Evolutionary conservation across 192 early-diverging fungal genomes (phyloP).

Genomic region (Allomyces macrogynus): DNA sequence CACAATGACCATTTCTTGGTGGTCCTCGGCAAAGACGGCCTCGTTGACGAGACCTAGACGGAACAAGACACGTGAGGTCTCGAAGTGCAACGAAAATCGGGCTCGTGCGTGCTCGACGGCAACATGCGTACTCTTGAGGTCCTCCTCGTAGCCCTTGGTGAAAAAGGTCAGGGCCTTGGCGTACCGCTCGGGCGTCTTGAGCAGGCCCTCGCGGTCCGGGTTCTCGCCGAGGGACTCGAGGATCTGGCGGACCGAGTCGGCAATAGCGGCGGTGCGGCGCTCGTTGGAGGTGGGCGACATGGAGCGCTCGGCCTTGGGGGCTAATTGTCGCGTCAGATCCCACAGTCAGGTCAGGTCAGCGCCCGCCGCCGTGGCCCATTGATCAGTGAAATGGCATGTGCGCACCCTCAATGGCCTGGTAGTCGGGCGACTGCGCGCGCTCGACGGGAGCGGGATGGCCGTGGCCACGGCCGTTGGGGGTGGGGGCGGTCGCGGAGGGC

Average conservation of each 20-base stretch:
- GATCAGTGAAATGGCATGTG: background rate
- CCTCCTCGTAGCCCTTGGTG: constrained; percentile 95
- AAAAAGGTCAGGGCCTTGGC: constrained; percentile 96
- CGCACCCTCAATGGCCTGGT: background rate
- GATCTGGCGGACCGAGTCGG: constrained; percentile 67
- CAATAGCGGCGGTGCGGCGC: constrained; percentile 51
- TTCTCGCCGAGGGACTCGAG: constrained; percentile 90
- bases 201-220: constrained; percentile 73
- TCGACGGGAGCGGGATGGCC: background rate
- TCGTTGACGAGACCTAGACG: constrained; percentile 64
- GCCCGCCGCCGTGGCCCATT: background rate
- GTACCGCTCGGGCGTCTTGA: constrained; percentile 89
- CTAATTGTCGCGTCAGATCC: background rate
- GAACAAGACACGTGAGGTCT: background rate
- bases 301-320: background rate
- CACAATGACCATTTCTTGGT: constrained; percentile 99
- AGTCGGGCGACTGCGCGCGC: background rate
- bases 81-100: background rate
- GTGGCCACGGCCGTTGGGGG: background rate
- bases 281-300: constrained; percentile 13
- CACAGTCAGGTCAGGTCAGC: background rate
- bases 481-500: no score
- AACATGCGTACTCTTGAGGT: constrained; percentile 34
- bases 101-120: background rate
- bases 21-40: constrained; percentile 95